Evolutionary conservation across 441 rosid species (phyloP), one percentile per base, ranked within the genome.

Genomic region (Populus hybrid): DNA sequence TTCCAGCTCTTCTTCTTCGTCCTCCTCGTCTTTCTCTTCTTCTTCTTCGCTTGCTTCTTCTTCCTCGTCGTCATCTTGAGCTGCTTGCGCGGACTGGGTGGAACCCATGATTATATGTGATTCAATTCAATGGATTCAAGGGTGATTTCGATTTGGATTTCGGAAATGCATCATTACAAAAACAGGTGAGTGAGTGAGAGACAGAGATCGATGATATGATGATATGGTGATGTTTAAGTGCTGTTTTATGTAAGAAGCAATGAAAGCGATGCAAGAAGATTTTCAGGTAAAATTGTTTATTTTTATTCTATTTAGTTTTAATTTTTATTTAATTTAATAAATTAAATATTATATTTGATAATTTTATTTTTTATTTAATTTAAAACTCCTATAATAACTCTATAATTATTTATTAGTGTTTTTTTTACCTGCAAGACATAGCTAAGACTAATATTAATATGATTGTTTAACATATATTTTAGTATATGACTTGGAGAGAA

Each of bases 91-190:
- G 74, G 99, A 94, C 70, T 94, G 93, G 61, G 81, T 73, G 57
- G 98, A 83, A 67, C 99, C 99, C 97, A 94, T 94, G 63, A 30
- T 66, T 12, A 21, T 34, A 7, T 10, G 23, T 1, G 65, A 67
- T 67, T 30, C 36, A 6, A 30, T 30, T 11, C 18, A 28, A 64
- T 26, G 9, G 59, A 42, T 46, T 38, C 24, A 65, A 20, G 23
- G 59, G 65, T 36, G 23, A 68, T 28, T 67, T 21, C 4, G 67
- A 38, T 57, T 71, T 34, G 76, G 42, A 73, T 7, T 11, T 30
- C 40, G 79, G 42, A 76, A 76, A 50, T 10, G 59, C 79, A 76
- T 69, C 18, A 68, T 36, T 16, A 23, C 57, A 14, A 5, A 50
- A 50, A 14, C 57, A 5, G 20, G 57, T 14, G 57, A 50, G 46